Base-by-base conservation (phyloP, 1,284 basidiomycete species). In the Phylloboletellus chloephorus region DNA sequence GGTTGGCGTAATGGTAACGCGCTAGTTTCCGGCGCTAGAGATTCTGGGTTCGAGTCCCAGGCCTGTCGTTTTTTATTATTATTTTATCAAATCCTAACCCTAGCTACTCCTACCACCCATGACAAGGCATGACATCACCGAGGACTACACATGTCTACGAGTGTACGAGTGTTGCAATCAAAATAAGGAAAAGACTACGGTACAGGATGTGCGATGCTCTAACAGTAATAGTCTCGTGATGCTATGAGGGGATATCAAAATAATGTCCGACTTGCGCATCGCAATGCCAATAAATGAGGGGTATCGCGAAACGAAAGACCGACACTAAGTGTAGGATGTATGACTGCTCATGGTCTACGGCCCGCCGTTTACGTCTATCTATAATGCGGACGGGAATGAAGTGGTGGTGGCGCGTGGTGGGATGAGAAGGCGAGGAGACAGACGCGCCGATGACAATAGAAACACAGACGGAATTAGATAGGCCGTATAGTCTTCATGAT, bases 141-240 rank as follows among this genome's bases (percentile, higher is more conserved):
- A n/a, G n/a, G n/a, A n/a, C n/a, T n/a, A n/a, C 25, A 13, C 12
- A 28, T n/a, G 10, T 41, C 36, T 52, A 51, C 51, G 41, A 17
- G 22, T 44, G 42, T 49, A 45, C 23, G 17, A 46, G 24, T 39
- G 30, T 47, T 48, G 36, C 29, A 39, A 46, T 50, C 29, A 17
- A 58, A 60, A 56, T 58, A 39, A 35, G 56, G 43, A 51, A 42
- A 48, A 31, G 33, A 68, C 67, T 72, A 74, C 65, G 64, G 65
- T 73, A 74, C 72, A 74, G 55, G 67, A 64, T 69, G 60, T 74
- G 72, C 74, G 73, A 74, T 76, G 73, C 74, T 75, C 73, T 76
- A 75, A 68, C 70, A 70, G 65, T 67, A 66, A 60, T 56, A 61
- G 44, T 76, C 74, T 76, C 75, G 74, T 74, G 57, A 71, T 74